Percentiles rank a stretch among this genome's conserved stretches.
Conservation (phyloP, 306 rosid species). For the Myrica gale region DNA sequence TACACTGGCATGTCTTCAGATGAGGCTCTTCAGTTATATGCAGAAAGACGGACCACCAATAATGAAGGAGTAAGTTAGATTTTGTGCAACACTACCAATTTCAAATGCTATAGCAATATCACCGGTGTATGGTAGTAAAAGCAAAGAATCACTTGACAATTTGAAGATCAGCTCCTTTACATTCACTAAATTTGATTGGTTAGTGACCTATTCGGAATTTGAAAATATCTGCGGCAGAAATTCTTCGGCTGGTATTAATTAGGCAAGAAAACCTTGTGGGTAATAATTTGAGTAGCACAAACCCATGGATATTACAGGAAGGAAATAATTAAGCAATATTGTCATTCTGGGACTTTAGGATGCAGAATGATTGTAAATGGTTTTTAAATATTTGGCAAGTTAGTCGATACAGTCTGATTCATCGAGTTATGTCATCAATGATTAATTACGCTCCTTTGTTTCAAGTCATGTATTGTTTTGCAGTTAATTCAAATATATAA, state of each 20-base stretch:
- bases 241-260: not conserved
- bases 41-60: conserved; percentile 84
- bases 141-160: conserved; percentile 10
- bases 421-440: not conserved
- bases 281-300: not conserved
- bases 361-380: not conserved
- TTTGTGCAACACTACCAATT: conserved; percentile 54
- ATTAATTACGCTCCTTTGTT: not conserved
- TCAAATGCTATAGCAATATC: conserved; percentile 26
- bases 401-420: not conserved
- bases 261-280: not conserved
- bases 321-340: conserved; percentile 11
- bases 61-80: conserved; percentile 90
- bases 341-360: not conserved
- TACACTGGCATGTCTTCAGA: conserved; percentile 80
- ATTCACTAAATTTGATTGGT: not conserved
- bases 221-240: not conserved
- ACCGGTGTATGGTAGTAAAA: not conserved
- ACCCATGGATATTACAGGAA: not conserved
- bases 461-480: not conserved
- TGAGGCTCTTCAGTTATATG: conserved; percentile 86
- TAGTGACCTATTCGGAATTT: conserved; percentile 1
- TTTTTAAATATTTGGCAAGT: not conserved
- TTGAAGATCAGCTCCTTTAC: not conserved
- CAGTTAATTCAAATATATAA: not conserved